Percentiles rank a stretch among this genome's conserved stretches.
Evolutionary conservation across 768 basidiomycete species (phyloP).

Genomic region (Lentinula edodes): DNA sequence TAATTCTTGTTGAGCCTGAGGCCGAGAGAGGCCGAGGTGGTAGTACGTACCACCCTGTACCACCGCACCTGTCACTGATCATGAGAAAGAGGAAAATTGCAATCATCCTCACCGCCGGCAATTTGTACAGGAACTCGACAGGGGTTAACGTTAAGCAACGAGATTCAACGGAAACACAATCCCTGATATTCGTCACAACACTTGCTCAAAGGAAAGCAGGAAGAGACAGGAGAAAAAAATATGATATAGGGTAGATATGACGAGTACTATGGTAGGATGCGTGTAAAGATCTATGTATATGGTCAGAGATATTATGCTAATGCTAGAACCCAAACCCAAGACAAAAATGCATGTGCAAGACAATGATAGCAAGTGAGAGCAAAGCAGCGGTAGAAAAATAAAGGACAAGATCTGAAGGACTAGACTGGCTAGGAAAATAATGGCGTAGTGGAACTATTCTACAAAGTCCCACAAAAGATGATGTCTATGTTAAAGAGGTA

Average conservation of each 20-base stretch:
- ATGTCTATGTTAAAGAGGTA: constrained; percentile 2
- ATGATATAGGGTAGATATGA: not conserved
- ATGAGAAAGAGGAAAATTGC: too few species aligned
- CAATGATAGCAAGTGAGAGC: constrained; percentile 1
- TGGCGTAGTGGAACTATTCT: not conserved
- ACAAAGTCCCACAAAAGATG: constrained; percentile 3
- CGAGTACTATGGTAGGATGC: not conserved
- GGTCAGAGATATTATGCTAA: not conserved
- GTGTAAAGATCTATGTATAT: not conserved
- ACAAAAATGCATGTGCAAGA: not conserved
- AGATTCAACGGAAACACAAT: too few species aligned
- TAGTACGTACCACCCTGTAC: too few species aligned
- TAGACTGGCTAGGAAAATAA: not conserved
- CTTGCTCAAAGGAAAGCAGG: not conserved
- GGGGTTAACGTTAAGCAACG: not conserved
- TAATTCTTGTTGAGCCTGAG: too few species aligned
- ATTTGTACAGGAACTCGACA: not conserved
- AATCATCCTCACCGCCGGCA: not conserved
- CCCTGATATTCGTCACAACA: too few species aligned
- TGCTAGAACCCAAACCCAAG: not conserved
- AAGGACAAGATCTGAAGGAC: not conserved
- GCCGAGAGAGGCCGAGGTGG: too few species aligned
- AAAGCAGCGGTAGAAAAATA: not conserved
- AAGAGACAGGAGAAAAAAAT: not conserved
- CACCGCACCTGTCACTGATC: too few species aligned